phyloP scores from a whole-genome alignment of 164 flowering plant genomes.

The Tetracentron sinense region DNA sequence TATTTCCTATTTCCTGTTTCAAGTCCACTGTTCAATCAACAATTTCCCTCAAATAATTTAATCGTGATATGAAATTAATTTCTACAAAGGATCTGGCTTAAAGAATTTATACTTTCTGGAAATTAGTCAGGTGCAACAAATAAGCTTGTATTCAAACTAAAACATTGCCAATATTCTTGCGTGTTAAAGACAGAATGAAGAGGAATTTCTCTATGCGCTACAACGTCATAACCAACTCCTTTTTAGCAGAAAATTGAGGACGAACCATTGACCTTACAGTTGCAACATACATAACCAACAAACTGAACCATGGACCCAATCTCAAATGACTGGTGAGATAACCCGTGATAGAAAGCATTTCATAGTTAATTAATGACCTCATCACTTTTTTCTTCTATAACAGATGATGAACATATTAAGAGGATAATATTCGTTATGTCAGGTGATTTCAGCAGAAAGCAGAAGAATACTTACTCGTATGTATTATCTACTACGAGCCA shows the following conservation, averaged over 20 bases:
- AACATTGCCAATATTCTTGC: no score
- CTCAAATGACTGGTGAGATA: neutral
- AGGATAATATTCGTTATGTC: neutral
- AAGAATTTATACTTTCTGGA: neutral
- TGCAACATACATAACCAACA: neutral
- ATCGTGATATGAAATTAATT: neutral
- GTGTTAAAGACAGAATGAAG: no score
- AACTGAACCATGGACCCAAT: neutral
- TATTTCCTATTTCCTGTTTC: neutral
- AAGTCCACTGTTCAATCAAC: neutral
- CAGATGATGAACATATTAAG: neutral
- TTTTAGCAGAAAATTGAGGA: neutral
- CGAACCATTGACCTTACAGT: neutral
- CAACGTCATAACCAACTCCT: neutral
- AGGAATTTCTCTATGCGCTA: no score
- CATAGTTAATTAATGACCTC: neutral
- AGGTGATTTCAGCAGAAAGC: neutral
- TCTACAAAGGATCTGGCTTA: neutral
- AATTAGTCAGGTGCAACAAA: neutral
- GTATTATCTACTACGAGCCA: constrained; percentile 97
- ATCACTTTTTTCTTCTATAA: neutral
- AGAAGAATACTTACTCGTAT: constrained; percentile 71
- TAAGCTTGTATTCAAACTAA: no score
- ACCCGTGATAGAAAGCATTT: neutral
- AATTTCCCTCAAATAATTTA: neutral